phyloP scores from a whole-genome alignment of 2,329 filamentous ascomycete species.

The Colletotrichum lindemuthianum region DNA sequence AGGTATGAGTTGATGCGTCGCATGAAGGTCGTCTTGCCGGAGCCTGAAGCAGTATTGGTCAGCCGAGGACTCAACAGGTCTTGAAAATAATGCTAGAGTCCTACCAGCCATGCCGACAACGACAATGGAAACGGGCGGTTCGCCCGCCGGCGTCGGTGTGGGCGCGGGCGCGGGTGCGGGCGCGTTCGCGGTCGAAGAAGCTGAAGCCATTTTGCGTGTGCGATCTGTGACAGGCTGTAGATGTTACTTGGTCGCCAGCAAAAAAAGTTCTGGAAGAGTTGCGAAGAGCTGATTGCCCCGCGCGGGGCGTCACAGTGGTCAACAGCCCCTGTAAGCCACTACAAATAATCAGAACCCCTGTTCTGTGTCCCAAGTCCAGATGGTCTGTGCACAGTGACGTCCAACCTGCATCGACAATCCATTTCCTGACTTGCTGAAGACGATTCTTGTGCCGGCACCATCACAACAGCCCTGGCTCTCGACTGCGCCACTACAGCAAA shows the following conservation, averaged over 20 bases:
- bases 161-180: constrained; percentile 23
- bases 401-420: constrained; percentile 19
- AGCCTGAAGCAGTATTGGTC: constrained; percentile 63
- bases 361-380: constrained; percentile 6
- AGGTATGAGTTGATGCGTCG: constrained; percentile 95
- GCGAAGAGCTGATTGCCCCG: constrained; percentile 33
- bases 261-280: constrained; percentile 37
- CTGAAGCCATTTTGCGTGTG: constrained; percentile 31
- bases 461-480: background rate
- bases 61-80: constrained; percentile 15
- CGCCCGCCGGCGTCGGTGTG: constrained; percentile 39
- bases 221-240: constrained; percentile 15
- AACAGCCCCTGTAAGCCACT: constrained; percentile 11
- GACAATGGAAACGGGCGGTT: constrained; percentile 80
- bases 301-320: constrained; percentile 31
- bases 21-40: constrained; percentile 99
- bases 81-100: constrained; percentile 38
- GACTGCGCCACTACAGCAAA: background rate
- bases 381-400: constrained; percentile 35
- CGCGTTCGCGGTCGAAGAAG: constrained; percentile 42
- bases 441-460: background rate
- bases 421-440: background rate
- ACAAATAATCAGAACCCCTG: constrained; percentile 18
- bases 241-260: constrained; percentile 15
- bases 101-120: constrained; percentile 96